Conservation (phyloP, 2,329 filamentous ascomycete species). For the Curvularia verruculosa region DNA sequence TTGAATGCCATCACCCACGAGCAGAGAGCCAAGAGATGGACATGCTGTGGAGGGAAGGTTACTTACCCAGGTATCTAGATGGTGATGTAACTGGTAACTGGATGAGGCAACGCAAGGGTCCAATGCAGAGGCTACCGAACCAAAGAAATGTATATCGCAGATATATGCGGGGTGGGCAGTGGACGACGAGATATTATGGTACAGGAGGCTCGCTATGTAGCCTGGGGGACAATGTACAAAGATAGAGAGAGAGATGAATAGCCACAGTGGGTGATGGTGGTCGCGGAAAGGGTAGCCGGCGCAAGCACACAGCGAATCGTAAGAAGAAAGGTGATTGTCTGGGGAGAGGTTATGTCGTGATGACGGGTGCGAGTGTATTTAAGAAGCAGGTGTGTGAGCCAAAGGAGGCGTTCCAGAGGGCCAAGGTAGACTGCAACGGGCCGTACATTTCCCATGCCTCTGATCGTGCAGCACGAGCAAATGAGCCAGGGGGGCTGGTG, state of each 20-base stretch:
- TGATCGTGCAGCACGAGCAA: conserved; percentile 38
- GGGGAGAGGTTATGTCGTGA: conserved; percentile 26
- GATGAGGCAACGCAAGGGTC: conserved; percentile 8
- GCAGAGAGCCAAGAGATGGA: conserved; percentile 5
- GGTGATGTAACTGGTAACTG: conserved; percentile 16
- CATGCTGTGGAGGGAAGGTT: neutral
- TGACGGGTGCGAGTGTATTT: conserved; percentile 37
- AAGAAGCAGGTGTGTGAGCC: conserved; percentile 33
- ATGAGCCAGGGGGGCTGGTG: conserved; percentile 34
- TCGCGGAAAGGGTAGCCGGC: conserved; percentile 25
- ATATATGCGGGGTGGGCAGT: conserved; percentile 14
- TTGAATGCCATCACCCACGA: conserved; percentile 12
- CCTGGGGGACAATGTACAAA: conserved; percentile 27
- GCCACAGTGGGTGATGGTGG: conserved; percentile 19
- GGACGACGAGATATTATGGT: conserved; percentile 13
- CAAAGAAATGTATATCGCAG: conserved; percentile 14
- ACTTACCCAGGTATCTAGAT: conserved; percentile 20
- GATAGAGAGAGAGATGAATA: too few relatives aligned
- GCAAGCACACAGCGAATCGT: conserved; percentile 44
- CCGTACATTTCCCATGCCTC: conserved; percentile 46
- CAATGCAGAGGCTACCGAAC: conserved; percentile 16
- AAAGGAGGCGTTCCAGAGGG: conserved; percentile 42
- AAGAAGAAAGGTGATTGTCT: conserved; percentile 12
- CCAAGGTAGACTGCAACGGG: conserved; percentile 49
- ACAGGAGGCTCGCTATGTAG: conserved; percentile 15